These are phyloP conservation scores for Castanea mollissima DNA, from an alignment of 306 rosid genomes.

Conservation along the genomic window DNA sequence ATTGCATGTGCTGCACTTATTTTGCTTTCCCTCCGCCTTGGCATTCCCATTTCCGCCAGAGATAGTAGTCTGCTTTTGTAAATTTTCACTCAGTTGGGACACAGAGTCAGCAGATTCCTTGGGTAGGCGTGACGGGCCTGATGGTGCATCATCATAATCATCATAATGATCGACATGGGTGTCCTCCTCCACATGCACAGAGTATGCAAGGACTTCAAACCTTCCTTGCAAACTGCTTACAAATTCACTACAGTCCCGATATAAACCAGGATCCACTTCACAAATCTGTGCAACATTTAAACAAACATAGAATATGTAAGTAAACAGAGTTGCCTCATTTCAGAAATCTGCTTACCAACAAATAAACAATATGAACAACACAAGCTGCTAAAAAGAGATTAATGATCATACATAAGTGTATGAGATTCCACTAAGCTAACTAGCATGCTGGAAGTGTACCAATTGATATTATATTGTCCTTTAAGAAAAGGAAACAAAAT, in stretches of 20 bases:
- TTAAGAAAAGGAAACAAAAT: not conserved
- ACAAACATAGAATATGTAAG: not conserved
- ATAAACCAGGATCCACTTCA: conserved; percentile 86
- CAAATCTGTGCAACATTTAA: conserved; percentile 40
- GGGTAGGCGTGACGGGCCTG: conserved; percentile 21
- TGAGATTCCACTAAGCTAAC: not conserved
- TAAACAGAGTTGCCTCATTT: conserved; percentile 16
- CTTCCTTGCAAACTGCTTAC: conserved; percentile 61
- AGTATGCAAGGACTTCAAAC: conserved; percentile 86
- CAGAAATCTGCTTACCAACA: conserved; percentile 43
- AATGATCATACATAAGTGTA: not conserved
- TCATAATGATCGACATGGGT: conserved; percentile 64
- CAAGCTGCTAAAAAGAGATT: not conserved
- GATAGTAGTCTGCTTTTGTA: conserved; percentile 61
- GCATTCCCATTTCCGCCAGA: conserved; percentile 32
- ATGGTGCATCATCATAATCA: conserved; percentile 52
- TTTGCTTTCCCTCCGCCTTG: conserved; percentile 61
- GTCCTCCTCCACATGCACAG: conserved; percentile 74
- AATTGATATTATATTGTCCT: not conserved
- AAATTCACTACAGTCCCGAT: conserved; percentile 74
- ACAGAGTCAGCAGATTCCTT: conserved; percentile 45
- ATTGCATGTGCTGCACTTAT: conserved; percentile 68
- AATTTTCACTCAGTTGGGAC: conserved; percentile 50
- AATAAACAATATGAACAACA: not conserved
- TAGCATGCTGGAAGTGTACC: not conserved